phyloP scores from a whole-genome alignment of 2,329 filamentous ascomycete species.

The Aphanoascus verrucosus region DNA sequence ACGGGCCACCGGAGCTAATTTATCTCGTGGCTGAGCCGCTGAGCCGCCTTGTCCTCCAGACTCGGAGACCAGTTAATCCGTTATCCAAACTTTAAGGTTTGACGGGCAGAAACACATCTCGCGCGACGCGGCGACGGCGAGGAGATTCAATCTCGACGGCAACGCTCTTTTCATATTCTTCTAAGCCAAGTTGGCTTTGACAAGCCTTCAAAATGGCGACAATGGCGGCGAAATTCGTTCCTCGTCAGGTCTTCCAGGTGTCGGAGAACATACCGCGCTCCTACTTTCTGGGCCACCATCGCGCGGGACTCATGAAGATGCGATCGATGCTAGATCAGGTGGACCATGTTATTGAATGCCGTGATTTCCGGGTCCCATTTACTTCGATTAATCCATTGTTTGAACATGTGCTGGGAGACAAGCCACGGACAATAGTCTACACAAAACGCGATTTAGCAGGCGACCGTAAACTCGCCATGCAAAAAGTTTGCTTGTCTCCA shows the following conservation, averaged over 20 bases:
- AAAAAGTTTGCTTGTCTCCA: slow-evolving; percentile 27
- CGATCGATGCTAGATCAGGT: slow-evolving; percentile 67
- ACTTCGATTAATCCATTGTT: slow-evolving; percentile 85
- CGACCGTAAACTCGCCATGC: slow-evolving; percentile 30
- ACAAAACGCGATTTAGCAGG: slow-evolving; percentile 74
- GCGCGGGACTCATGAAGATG: slow-evolving; percentile 70
- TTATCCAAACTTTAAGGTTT: not conserved
- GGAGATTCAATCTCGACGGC: not conserved
- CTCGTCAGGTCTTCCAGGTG: slow-evolving; percentile 61
- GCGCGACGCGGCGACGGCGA: not conserved
- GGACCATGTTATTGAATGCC: slow-evolving; percentile 84
- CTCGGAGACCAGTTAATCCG: too few relatives aligned
- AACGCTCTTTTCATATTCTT: not conserved
- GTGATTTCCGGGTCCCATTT: slow-evolving; percentile 82
- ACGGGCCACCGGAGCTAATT: too few relatives aligned
- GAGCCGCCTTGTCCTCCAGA: too few relatives aligned
- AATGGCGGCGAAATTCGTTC: slow-evolving; percentile 48
- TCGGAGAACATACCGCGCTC: slow-evolving; percentile 70
- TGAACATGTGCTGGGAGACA: slow-evolving; percentile 62
- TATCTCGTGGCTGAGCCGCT: too few relatives aligned
- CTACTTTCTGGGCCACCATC: slow-evolving; percentile 92
- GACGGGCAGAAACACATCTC: not conserved
- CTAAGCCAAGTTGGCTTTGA: not conserved
- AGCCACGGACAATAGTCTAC: slow-evolving; percentile 72
- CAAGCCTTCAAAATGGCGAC: slow-evolving; percentile 13